Conservation (phyloP, 345 rosid genomes). For the Lepidium aucheri region DNA sequence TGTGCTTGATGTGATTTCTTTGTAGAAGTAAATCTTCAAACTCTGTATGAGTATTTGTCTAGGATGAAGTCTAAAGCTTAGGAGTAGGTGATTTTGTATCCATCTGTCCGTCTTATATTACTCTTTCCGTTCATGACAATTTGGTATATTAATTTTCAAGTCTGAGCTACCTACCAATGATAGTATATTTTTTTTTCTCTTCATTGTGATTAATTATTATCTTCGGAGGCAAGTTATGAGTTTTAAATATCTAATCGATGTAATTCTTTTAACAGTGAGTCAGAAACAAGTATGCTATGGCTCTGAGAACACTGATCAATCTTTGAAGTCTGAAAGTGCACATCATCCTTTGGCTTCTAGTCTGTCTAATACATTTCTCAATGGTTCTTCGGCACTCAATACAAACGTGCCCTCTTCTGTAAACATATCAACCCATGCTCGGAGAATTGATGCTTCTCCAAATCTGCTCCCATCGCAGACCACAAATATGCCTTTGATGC, state of each 20-base stretch:
- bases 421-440: conserved; percentile 59
- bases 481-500: conserved; percentile 64
- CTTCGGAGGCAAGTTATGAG: background rate
- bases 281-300: conserved; percentile 56
- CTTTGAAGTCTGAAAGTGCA: conserved; percentile 52
- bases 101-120: background rate
- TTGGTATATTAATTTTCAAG: background rate
- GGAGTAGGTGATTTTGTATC: background rate
- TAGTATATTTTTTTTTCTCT: background rate
- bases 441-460: conserved; percentile 52
- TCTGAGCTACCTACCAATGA: background rate
- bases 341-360: conserved; percentile 45
- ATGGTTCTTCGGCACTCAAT: conserved; percentile 60
- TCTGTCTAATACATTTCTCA: conserved; percentile 50
- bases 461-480: conserved; percentile 59
- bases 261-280: conserved; percentile 42
- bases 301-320: conserved; percentile 44
- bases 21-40: background rate
- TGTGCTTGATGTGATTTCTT: background rate
- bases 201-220: background rate
- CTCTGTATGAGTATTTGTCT: background rate
- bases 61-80: background rate
- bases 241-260: background rate
- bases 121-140: background rate
- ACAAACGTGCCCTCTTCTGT: conserved; percentile 50